These are phyloP conservation scores for Diaporthe destruens DNA, from an alignment of 2,329 filamentous ascomycete species.

Conservation along the genomic window DNA sequence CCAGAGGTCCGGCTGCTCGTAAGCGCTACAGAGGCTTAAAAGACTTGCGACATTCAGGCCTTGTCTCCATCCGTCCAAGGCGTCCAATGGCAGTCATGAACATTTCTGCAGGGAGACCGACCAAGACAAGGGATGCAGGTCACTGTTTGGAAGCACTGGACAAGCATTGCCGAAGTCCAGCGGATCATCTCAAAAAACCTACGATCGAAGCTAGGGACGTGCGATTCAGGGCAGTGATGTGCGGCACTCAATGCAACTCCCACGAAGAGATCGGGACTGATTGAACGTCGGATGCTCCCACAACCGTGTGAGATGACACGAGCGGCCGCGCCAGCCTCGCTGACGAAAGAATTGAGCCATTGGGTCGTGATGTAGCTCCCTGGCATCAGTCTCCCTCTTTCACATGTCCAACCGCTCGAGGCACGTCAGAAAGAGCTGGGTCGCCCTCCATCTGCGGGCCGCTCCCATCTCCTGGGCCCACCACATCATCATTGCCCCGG, in stretches of 20 bases:
- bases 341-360: neutral
- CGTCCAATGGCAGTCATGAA: slow-evolving; percentile 25
- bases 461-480: slow-evolving; percentile 35
- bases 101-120: slow-evolving; percentile 14
- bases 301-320: slow-evolving; percentile 21
- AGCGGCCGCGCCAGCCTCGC: slow-evolving; percentile 19
- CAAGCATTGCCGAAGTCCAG: slow-evolving; percentile 19
- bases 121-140: slow-evolving; percentile 37
- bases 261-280: slow-evolving; percentile 23
- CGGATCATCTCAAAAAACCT: slow-evolving; percentile 14
- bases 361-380: slow-evolving; percentile 11
- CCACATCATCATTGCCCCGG: slow-evolving; percentile 36
- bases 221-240: slow-evolving; percentile 31
- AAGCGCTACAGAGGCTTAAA: slow-evolving; percentile 26
- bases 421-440: neutral
- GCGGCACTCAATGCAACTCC: slow-evolving; percentile 3
- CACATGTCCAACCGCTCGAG: neutral
- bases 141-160: slow-evolving; percentile 5
- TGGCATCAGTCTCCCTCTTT: neutral
- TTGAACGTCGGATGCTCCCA: neutral
- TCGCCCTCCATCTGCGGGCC: slow-evolving; percentile 31
- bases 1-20: slow-evolving; percentile 4
- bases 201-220: slow-evolving; percentile 10
- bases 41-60: slow-evolving; percentile 13
- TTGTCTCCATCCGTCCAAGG: slow-evolving; percentile 15